phyloP scores from a whole-genome alignment of 768 basidiomycete genomes.

The Boletus sensibilis region DNA sequence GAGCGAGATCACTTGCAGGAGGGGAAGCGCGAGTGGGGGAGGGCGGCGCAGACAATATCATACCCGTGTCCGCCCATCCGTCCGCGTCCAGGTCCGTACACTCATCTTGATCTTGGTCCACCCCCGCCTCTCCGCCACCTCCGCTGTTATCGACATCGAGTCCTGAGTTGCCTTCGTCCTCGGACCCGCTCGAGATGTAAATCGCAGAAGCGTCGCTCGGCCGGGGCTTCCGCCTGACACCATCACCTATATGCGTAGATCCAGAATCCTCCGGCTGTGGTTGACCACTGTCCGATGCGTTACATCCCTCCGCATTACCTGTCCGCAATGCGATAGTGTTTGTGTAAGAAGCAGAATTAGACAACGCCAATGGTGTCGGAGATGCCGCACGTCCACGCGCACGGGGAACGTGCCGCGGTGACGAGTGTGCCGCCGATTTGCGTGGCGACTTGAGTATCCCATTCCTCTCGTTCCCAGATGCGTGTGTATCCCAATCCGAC shows the following conservation, averaged over 20 bases:
- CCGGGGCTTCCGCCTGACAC: conserved; percentile 1
- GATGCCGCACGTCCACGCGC: conserved; percentile 7
- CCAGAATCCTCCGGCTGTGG: neutral
- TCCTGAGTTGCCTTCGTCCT: conserved; percentile 12
- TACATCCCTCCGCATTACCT: neutral
- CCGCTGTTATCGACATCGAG: neutral
- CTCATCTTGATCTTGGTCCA: neutral
- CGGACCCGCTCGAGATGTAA: conserved; percentile 30
- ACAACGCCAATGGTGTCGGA: conserved; percentile 6
- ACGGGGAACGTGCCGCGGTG: conserved; percentile 17
- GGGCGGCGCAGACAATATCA: conserved; percentile 29
- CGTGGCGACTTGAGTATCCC: conserved; percentile 24
- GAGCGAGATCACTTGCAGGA: neutral
- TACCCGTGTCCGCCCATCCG: conserved; percentile 19
- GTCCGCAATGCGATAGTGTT: neutral
- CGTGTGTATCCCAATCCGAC: neutral
- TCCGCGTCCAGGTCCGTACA: conserved; percentile 4
- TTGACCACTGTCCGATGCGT: neutral
- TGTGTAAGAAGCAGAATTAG: neutral
- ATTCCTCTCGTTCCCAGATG: conserved; percentile 6
- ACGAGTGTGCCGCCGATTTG: conserved; percentile 24
- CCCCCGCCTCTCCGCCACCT: neutral
- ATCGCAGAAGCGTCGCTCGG: conserved; percentile 18
- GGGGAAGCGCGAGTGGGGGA: neutral
- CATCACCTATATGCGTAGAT: neutral